These are phyloP conservation scores for Suhomyces ambrosiae DNA, from an alignment of 1,139 yeast species.

Conservation along the genomic window DNA sequence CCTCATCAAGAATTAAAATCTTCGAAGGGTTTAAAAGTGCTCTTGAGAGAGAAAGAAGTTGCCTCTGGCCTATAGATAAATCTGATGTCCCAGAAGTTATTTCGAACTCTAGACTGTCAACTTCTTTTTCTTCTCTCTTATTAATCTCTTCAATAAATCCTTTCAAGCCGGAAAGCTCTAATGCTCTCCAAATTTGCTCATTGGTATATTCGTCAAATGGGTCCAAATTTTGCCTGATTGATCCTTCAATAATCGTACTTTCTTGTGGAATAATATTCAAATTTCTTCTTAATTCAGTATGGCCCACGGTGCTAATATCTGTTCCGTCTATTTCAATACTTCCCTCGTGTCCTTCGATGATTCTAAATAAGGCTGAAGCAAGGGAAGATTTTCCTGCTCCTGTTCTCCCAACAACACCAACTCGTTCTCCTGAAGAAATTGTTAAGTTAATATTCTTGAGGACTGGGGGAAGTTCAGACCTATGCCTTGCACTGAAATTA, in stretches of 20 bases:
- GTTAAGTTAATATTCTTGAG: conserved; percentile 25
- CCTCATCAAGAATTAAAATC: conserved; percentile 39
- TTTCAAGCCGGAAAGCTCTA: conserved; percentile 33
- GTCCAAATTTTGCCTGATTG: conserved; percentile 33
- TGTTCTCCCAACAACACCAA: conserved; percentile 37
- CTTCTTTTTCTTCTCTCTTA: conserved; percentile 14
- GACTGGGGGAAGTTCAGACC: conserved; percentile 31
- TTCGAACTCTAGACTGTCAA: conserved; percentile 23
- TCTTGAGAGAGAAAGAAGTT: conserved; percentile 40
- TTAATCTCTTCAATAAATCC: conserved; percentile 25
- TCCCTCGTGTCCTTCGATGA: conserved; percentile 31
- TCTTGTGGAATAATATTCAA: conserved; percentile 37
- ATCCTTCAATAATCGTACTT: conserved; percentile 32
- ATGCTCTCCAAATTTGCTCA: conserved; percentile 30
- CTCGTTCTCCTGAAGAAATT: conserved; percentile 28
- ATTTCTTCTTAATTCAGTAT: conserved; percentile 30
- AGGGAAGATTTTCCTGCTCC: conserved; percentile 38
- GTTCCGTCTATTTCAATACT: conserved; percentile 30
- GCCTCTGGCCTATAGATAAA: conserved; percentile 41
- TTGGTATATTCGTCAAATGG: conserved; percentile 28
- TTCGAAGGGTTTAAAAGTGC: conserved; percentile 36
- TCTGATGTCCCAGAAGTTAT: conserved; percentile 38
- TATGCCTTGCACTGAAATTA: conserved; percentile 29
- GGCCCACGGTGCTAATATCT: conserved; percentile 28
- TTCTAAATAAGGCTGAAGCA: conserved; percentile 33